phyloP scores from a whole-genome alignment of 2,329 filamentous ascomycete species.

The Microsporum ferrugineum region DNA sequence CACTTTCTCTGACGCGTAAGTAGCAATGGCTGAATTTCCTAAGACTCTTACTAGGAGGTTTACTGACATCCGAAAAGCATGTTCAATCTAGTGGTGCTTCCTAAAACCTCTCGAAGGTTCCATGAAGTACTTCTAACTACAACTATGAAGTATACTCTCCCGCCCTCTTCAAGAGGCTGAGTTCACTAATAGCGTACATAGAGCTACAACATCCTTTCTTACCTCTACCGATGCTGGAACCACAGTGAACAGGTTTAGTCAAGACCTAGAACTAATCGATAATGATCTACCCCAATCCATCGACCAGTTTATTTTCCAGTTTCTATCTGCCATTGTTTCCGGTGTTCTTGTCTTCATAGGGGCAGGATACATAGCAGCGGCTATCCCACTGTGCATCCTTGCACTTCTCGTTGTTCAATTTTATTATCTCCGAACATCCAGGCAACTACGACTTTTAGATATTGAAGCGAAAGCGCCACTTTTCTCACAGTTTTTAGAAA shows the following conservation, averaged over 20 bases:
- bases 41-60: background rate
- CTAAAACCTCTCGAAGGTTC: constrained; percentile 1
- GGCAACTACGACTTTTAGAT: background rate
- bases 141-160: background rate
- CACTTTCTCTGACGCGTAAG: background rate
- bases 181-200: background rate
- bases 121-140: constrained; percentile 1
- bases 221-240: constrained; percentile 35
- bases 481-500: constrained; percentile 2
- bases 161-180: background rate
- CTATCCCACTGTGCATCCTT: background rate
- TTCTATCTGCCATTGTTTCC: background rate
- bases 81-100: constrained; percentile 2
- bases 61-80: background rate
- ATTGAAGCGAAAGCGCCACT: constrained; percentile 2
- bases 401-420: background rate
- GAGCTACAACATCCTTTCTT: constrained; percentile 35
- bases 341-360: background rate
- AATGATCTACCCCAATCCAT: constrained; percentile 26
- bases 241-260: constrained; percentile 37
- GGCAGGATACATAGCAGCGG: background rate
- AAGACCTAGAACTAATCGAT: constrained; percentile 39
- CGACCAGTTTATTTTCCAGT: background rate
- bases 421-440: constrained; percentile 1
- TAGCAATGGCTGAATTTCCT: background rate